Evolutionary conservation across 148 eudicot genomes (phyloP).

Genomic region (Vaccinium vitisidaea): DNA sequence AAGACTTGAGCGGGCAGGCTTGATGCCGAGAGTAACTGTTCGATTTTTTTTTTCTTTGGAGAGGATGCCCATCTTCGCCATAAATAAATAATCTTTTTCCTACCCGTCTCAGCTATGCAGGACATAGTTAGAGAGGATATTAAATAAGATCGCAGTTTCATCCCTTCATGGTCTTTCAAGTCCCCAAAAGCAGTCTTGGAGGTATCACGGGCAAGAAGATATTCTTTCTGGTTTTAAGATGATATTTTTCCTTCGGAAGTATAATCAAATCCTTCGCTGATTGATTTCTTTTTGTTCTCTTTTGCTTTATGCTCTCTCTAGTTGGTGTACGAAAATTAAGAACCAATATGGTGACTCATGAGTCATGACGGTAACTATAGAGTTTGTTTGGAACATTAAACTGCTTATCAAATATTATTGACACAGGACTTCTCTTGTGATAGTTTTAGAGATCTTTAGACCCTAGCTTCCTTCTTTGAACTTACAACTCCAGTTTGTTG

Average conservation of each 20-base stretch:
- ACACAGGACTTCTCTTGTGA: not conserved
- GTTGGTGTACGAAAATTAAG: not conserved
- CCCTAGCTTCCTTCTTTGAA: not conserved
- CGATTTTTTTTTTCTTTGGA: too few relatives aligned
- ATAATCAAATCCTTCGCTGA: not conserved
- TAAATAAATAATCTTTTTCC: too few relatives aligned
- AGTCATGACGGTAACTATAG: not conserved
- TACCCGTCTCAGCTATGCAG: too few relatives aligned
- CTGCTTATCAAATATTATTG: not conserved
- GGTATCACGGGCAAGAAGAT: not conserved
- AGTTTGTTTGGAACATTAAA: not conserved
- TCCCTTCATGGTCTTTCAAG: not conserved
- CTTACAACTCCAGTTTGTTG: not conserved
- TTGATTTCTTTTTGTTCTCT: not conserved
- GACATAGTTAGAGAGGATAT: too few relatives aligned
- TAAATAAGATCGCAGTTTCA: too few relatives aligned
- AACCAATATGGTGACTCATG: not conserved
- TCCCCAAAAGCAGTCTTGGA: not conserved
- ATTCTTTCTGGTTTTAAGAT: not conserved
- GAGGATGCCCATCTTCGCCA: too few relatives aligned
- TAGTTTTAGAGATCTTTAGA: not conserved
- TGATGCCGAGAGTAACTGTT: too few relatives aligned
- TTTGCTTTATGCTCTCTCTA: not conserved
- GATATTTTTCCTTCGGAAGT: not conserved
- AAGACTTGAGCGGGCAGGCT: too few relatives aligned